Conservation (phyloP, 345 rosid genomes). For the Barbarea vulgaris region DNA sequence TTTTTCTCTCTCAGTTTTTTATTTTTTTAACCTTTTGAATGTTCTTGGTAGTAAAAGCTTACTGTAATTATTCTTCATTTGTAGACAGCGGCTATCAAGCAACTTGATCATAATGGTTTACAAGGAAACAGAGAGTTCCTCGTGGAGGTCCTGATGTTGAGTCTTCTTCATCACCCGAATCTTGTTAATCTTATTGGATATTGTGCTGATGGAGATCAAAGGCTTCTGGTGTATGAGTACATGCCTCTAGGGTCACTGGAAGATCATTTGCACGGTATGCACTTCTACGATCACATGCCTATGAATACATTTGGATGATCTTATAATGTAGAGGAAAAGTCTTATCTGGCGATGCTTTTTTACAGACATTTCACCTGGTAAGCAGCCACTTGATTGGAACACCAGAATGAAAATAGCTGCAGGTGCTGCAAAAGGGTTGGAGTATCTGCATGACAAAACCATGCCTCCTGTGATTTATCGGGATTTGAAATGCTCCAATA, state of each 20-base stretch:
- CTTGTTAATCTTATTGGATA: conserved; percentile 84
- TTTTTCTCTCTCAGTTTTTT: neutral
- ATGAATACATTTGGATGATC: neutral
- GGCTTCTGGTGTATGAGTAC: conserved; percentile 87
- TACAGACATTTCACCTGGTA: conserved; percentile 67
- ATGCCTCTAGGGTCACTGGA: conserved; percentile 87
- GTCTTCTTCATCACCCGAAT: conserved; percentile 88
- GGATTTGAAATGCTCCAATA: conserved; percentile 84
- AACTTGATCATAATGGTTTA: conserved; percentile 84
- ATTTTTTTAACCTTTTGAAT: neutral
- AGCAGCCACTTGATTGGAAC: conserved; percentile 75
- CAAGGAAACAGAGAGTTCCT: conserved; percentile 93
- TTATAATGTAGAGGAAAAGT: neutral
- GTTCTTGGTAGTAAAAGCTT: neutral
- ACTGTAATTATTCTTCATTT: neutral
- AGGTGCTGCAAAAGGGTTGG: conserved; percentile 87
- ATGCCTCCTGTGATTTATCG: conserved; percentile 86
- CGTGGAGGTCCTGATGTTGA: conserved; percentile 86
- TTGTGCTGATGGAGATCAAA: conserved; percentile 95
- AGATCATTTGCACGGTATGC: conserved; percentile 81
- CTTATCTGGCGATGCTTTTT: neutral
- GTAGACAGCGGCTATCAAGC: conserved; percentile 90
- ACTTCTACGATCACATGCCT: neutral
- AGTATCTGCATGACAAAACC: conserved; percentile 78
- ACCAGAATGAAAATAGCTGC: conserved; percentile 92